These are phyloP conservation scores for Colletotrichum magnum DNA, from an alignment of 2,329 filamentous ascomycete species.

Conservation along the genomic window DNA sequence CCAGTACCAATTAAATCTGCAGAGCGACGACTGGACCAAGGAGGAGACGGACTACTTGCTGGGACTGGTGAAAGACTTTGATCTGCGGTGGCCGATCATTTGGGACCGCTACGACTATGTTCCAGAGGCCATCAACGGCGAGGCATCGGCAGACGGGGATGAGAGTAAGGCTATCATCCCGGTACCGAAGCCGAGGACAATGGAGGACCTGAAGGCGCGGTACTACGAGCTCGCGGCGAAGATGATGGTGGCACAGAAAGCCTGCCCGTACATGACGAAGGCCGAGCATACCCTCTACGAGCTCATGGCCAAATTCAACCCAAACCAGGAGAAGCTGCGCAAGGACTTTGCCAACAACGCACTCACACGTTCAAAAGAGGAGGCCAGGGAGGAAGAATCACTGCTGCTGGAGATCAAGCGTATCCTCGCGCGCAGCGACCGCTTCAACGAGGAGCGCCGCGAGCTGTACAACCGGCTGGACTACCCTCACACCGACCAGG, in stretches of 20 bases:
- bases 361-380: conserved; percentile 84
- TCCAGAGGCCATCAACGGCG: conserved; percentile 60
- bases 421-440: conserved; percentile 88
- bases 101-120: conserved; percentile 91
- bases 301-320: conserved; percentile 88
- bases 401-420: conserved; percentile 91
- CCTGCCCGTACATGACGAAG: conserved; percentile 88
- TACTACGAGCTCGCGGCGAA: conserved; percentile 91
- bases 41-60: conserved; percentile 96
- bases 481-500: conserved; percentile 78
- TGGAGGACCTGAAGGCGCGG: conserved; percentile 92
- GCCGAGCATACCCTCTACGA: conserved; percentile 88
- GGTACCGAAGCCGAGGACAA: conserved; percentile 71
- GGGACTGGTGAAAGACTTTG: conserved; percentile 80
- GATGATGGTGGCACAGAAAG: conserved; percentile 85
- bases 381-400: conserved; percentile 92
- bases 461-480: conserved; percentile 91
- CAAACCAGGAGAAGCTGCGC: conserved; percentile 81
- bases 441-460: conserved; percentile 87
- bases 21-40: conserved; percentile 85
- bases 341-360: conserved; percentile 89
- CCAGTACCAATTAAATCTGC: conserved; percentile 83
- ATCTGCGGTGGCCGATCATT: conserved; percentile 91
- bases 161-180: conserved; percentile 69
- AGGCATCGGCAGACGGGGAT: conserved; percentile 61